phyloP scores from a whole-genome alignment of 176 grass and related monocot genomes.

The Phyllostachys edulis region DNA sequence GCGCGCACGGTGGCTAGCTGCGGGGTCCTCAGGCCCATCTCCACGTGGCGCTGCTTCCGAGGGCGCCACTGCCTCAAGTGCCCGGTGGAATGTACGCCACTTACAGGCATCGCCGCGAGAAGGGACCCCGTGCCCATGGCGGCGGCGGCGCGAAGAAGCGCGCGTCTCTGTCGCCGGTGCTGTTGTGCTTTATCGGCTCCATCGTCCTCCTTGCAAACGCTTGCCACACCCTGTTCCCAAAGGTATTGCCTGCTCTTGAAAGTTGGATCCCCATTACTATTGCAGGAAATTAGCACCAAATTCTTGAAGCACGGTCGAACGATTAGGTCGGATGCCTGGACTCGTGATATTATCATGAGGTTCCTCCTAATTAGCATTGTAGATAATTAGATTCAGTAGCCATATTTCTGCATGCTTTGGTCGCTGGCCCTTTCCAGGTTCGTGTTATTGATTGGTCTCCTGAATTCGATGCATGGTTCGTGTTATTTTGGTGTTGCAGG shows the following conservation, averaged over 20 bases:
- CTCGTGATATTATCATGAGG: not conserved
- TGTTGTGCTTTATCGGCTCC: slow-evolving; percentile 8
- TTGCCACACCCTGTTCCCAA: not conserved
- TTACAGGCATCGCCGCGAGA: slow-evolving; percentile 8
- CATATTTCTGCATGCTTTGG: not conserved
- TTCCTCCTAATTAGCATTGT: no score
- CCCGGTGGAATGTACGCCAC: not conserved
- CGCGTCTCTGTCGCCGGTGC: not conserved
- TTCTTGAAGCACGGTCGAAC: not conserved
- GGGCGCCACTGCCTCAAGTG: not conserved
- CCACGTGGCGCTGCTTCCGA: not conserved
- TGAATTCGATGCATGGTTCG: not conserved
- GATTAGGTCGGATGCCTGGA: not conserved
- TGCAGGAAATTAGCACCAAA: not conserved
- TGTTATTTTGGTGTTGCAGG: slow-evolving; percentile 1
- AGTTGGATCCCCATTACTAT: not conserved
- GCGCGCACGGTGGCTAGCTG: not conserved
- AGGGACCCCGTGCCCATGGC: not conserved
- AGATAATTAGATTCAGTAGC: not conserved
- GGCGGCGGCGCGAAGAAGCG: not conserved
- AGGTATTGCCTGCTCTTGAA: slow-evolving; percentile 14
- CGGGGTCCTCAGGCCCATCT: not conserved
- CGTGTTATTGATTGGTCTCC: not conserved
- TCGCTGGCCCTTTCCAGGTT: not conserved
- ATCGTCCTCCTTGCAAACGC: not conserved